A percentile compares a stretch with the other conserved stretches of the same genome.
These are phyloP conservation scores for Microbotryomycetes sp. DNA, from an alignment of 1,284 basidiomycete genomes.

Conservation along the genomic window DNA sequence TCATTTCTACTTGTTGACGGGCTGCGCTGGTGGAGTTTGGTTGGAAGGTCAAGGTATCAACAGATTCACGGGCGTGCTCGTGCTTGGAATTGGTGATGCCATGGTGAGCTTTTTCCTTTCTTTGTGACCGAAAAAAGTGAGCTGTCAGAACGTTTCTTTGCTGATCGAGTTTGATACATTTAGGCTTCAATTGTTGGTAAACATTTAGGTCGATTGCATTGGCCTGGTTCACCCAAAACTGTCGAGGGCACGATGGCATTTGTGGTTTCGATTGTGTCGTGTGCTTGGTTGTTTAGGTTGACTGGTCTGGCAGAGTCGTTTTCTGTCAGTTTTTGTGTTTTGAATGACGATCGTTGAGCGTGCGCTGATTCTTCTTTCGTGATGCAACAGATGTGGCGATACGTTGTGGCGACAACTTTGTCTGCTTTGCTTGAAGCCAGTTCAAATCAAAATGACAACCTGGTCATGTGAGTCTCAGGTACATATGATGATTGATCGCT, in stretches of 20 bases:
- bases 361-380: too few relatives aligned
- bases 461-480: conserved; percentile 54
- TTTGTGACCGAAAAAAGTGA: not conserved
- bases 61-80: conserved; percentile 82
- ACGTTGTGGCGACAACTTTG: conserved; percentile 51
- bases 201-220: conserved; percentile 66
- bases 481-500: too few relatives aligned
- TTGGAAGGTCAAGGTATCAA: conserved; percentile 80
- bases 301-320: conserved; percentile 64
- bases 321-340: conserved; percentile 54
- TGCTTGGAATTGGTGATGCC: conserved; percentile 88
- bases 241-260: conserved; percentile 86
- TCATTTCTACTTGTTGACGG: conserved; percentile 93
- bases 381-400: conserved; percentile 48
- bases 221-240: conserved; percentile 84
- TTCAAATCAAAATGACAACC: conserved; percentile 88
- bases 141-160: not conserved
- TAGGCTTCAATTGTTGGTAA: conserved; percentile 89
- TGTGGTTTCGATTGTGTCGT: conserved; percentile 60
- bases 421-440: conserved; percentile 74
- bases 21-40: conserved; percentile 90
- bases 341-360: not conserved
- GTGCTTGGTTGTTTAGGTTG: conserved; percentile 63
- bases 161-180: not conserved
- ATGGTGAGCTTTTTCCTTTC: conserved; percentile 52